Evolutionary conservation across 176 grass and related monocot species (phyloP), one percentile per base, ranked within the genome.

Genomic region (Phragmites australis): DNA sequence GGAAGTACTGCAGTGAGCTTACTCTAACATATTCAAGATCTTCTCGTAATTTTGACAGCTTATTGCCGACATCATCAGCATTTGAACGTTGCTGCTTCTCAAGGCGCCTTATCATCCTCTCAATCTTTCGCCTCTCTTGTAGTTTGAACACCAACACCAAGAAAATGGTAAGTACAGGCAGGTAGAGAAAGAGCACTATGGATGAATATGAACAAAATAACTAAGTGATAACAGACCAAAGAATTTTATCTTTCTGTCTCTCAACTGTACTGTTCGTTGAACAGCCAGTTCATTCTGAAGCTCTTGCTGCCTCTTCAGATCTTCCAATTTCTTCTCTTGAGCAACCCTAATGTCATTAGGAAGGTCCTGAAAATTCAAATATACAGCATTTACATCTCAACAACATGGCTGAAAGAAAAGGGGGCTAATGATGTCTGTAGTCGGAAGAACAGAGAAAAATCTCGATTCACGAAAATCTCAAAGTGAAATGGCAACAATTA

Each of bases 21-120:
- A 95, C 96, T 60, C 84, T 89, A 74, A 99, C 84, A 87, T 99
- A 99, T 90, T 99, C 90, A 37, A 99, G 90, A 80, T 99, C 90
- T 87, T 99, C 92, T 78, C 83, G 77, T 57, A 99, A 84, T 60
- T 89, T 84, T 65, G 90, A 88, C 9, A 99, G 84, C 56, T 91
- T 83, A 69, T 91, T 84, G 68, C 71, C 61, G n/a, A 81, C 68
- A 89, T 85, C 90, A 87, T 98, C 88, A 68, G 62, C 86, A 62
- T 90, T 89, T 70, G 87, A 74, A 65, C 84, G 90, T 72, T 95
- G 90, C 69, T 99, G 97, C 64, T 99, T 99, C 42, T 99, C 97
- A 82, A 96, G 97, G 19, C 93, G 84, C 62, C 97, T 91, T 77
- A 99, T 91, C 90, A 90, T 93, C 86, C 93, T 93, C 82, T 99